Evolutionary conservation across 352 stramenopile genomes (phyloP), one percentile per base, ranked within the genome.

Genomic region (Phytophthora rubi): DNA sequence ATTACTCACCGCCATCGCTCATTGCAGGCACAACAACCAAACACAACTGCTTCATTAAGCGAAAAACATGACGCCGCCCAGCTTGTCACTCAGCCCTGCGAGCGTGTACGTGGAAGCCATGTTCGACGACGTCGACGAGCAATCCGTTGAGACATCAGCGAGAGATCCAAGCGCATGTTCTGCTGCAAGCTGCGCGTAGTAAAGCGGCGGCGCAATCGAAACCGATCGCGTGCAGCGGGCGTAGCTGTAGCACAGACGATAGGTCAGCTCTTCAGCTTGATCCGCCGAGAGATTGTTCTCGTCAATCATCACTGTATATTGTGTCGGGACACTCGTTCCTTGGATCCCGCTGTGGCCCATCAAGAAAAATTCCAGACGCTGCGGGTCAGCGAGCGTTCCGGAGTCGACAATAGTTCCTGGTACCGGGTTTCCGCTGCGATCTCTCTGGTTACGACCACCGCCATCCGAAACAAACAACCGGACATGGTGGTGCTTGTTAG

Each of bases 181-280:
- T n/a, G 16, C 16, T n/a, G 16, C 42, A n/a, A 48, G 6, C 42
- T 48, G 42, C 35, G 16, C 42, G 15, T 48, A 48, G 42, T 48
- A 90, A 49, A 90, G 82, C 0, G 88, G 80, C 6, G 84, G 81
- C 6, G 90, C 81, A 23, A 92, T 74, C 26, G 83, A 86, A 7
- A 92, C 85, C 13, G 79, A 88, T n/a, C 87, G 80, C 32, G 84
- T 94, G 73, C 82, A 92, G 16, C 84, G 77, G 37, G 78, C 77
- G 62, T 85, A 93, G 60, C 79, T 90, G 68, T 91, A 91, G 71
- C 42, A 48, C 15, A 48, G 42, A 10, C 58, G 71, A 59, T 88
- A 88, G 21, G 72, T 82, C 3, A 90, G 63, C 6, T 64, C 47
- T 47, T 91, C 77, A 1, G 89, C 26, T 21, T 84, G 65, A 10